These are phyloP conservation scores for Uronychia binucleata DNA, from an alignment of 73 alveolate species.

Conservation along the genomic window DNA sequence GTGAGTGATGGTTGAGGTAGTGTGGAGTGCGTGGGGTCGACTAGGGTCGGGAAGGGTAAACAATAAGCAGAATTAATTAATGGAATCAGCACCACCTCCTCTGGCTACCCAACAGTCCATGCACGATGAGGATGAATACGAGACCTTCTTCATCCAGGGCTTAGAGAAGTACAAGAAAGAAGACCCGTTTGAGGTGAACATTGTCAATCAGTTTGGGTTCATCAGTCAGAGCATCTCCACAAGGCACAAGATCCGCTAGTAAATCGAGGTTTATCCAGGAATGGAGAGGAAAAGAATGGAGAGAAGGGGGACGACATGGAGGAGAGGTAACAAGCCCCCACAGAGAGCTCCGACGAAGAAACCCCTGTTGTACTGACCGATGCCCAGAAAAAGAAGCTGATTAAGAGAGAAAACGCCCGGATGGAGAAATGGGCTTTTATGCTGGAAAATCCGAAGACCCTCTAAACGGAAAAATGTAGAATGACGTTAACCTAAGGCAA, in stretches of 20 bases:
- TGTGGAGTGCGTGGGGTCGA: too few species aligned
- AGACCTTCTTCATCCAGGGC: not conserved
- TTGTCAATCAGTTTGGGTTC: not conserved
- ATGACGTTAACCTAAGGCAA: conserved; percentile 16
- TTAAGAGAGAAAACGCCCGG: not conserved
- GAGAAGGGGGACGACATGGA: not conserved
- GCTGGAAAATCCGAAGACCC: not conserved
- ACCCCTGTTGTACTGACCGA: not conserved
- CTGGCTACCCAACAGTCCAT: not conserved
- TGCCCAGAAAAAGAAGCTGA: not conserved
- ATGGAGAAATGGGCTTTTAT: not conserved
- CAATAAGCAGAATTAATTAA: too few species aligned
- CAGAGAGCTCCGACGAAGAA: not conserved
- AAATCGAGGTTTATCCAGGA: not conserved
- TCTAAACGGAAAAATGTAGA: not conserved
- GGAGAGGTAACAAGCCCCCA: too few species aligned
- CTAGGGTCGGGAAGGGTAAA: too few species aligned
- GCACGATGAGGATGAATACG: not conserved
- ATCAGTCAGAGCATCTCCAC: not conserved
- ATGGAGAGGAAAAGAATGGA: not conserved
- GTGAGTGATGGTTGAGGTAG: too few species aligned
- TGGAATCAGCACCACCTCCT: too few species aligned
- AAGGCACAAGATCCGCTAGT: not conserved
- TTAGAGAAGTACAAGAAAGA: not conserved
- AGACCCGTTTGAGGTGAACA: not conserved